Evolutionary conservation across 2,329 filamentous ascomycete species (phyloP).

Genomic region (Scortechinia acanthostroma): DNA sequence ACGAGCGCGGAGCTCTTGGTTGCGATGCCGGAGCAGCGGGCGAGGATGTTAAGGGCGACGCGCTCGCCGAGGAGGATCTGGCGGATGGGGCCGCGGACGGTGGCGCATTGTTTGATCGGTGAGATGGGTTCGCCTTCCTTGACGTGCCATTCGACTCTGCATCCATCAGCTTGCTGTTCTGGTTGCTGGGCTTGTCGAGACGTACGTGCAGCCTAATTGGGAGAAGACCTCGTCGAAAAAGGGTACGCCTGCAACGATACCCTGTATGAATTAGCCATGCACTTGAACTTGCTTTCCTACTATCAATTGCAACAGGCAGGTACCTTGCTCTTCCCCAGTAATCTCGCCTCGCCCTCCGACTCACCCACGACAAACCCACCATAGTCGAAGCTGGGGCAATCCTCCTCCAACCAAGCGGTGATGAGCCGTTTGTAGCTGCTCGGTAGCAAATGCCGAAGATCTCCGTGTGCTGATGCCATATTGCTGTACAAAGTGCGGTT

Average conservation of each 20-base stretch:
- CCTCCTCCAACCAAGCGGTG: slow-evolving; percentile 55
- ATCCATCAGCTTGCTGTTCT: not conserved
- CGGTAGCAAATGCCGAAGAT: slow-evolving; percentile 47
- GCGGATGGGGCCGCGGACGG: slow-evolving; percentile 52
- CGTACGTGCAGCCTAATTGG: slow-evolving; percentile 54
- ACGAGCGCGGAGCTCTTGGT: slow-evolving; percentile 25
- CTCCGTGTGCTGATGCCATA: slow-evolving; percentile 47
- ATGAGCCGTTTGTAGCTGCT: slow-evolving; percentile 48
- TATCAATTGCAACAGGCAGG: slow-evolving; percentile 6
- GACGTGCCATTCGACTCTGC: slow-evolving; percentile 55
- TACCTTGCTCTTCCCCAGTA: slow-evolving; percentile 50
- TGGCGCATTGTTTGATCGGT: slow-evolving; percentile 47
- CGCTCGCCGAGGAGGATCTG: slow-evolving; percentile 58
- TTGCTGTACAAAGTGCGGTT: too few relatives aligned
- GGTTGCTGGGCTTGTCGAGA: slow-evolving; percentile 6
- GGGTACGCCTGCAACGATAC: slow-evolving; percentile 54
- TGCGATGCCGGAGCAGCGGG: slow-evolving; percentile 59
- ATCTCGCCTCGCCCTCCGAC: slow-evolving; percentile 27
- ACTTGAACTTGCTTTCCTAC: too few relatives aligned
- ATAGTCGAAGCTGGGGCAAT: slow-evolving; percentile 62
- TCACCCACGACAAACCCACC: slow-evolving; percentile 60
- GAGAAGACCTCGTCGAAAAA: slow-evolving; percentile 62
- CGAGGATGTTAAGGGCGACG: slow-evolving; percentile 56
- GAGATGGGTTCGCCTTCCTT: slow-evolving; percentile 42
- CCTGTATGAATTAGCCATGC: slow-evolving; percentile 20